These are phyloP conservation scores for Fragaria vesca DNA, from an alignment of 306 rosid genomes.

Conservation along the genomic window DNA sequence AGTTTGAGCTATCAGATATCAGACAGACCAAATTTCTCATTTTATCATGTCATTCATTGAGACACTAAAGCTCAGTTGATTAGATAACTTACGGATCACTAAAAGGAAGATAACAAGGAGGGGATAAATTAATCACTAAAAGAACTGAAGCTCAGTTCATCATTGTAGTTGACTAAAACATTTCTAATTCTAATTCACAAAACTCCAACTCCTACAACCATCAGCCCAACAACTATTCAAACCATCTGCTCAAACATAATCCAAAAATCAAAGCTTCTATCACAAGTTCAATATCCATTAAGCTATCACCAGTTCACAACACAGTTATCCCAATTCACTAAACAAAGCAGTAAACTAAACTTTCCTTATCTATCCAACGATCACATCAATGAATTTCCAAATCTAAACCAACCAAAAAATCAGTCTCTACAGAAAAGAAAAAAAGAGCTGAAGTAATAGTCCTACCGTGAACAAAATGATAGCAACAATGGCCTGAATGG, in stretches of 20 bases:
- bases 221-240: constrained; percentile 4
- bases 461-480: constrained; percentile 68
- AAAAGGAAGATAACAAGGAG: neutral
- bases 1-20: neutral
- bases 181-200: neutral
- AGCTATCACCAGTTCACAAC: neutral
- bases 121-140: neutral
- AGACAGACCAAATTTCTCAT: neutral
- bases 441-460: constrained; percentile 5
- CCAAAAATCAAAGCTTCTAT: neutral
- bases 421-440: neutral
- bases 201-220: neutral
- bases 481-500: constrained; percentile 82
- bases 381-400: neutral
- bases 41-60: neutral
- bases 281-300: neutral
- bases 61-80: neutral
- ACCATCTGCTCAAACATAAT: neutral
- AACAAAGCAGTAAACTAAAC: neutral
- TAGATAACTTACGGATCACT: neutral
- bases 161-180: neutral
- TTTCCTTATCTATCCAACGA: neutral
- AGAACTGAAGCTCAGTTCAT: neutral
- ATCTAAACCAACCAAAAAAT: neutral
- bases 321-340: neutral